phyloP scores from a whole-genome alignment of 441 rosid genomes.

The Erodium trifolium region DNA sequence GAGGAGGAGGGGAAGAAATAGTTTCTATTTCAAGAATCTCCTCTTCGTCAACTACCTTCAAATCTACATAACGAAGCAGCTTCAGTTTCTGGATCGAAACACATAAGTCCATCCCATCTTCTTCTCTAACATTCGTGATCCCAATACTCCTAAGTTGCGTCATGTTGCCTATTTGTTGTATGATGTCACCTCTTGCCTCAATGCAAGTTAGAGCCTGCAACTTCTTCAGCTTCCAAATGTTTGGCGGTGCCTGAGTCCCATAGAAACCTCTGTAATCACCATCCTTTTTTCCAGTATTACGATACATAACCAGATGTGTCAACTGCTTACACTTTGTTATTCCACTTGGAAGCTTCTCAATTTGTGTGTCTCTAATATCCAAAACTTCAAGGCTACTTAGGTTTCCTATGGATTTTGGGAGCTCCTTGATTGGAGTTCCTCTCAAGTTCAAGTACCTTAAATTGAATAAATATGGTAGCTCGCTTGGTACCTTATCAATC shows the following conservation, averaged over 20 bases:
- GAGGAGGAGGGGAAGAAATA: neutral
- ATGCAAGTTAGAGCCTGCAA: slow-evolving; percentile 23
- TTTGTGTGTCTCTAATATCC: slow-evolving; percentile 15
- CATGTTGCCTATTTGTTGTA: slow-evolving; percentile 20
- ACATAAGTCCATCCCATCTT: slow-evolving; percentile 27
- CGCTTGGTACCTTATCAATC: slow-evolving; percentile 1
- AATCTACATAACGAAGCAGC: neutral
- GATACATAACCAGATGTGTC: slow-evolving; percentile 19
- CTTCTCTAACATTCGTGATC: slow-evolving; percentile 24
- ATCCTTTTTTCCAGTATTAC: slow-evolving; percentile 10
- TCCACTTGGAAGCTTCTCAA: slow-evolving; percentile 6
- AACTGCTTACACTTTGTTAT: slow-evolving; percentile 21
- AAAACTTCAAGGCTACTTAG: slow-evolving; percentile 28
- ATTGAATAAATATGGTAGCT: neutral
- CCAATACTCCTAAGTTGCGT: slow-evolving; percentile 28
- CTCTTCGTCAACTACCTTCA: neutral
- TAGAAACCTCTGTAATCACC: slow-evolving; percentile 10
- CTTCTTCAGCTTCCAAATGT: slow-evolving; percentile 24
- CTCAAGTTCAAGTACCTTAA: slow-evolving; percentile 12
- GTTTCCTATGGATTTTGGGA: slow-evolving; percentile 24
- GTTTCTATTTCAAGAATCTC: neutral
- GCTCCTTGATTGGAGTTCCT: slow-evolving; percentile 3
- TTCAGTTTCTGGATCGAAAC: slow-evolving; percentile 22
- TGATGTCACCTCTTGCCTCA: slow-evolving; percentile 12
- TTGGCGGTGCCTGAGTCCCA: slow-evolving; percentile 14